These are phyloP conservation scores for Colletotrichum plurivorum DNA, from an alignment of 2,329 filamentous ascomycete species.

Conservation along the genomic window DNA sequence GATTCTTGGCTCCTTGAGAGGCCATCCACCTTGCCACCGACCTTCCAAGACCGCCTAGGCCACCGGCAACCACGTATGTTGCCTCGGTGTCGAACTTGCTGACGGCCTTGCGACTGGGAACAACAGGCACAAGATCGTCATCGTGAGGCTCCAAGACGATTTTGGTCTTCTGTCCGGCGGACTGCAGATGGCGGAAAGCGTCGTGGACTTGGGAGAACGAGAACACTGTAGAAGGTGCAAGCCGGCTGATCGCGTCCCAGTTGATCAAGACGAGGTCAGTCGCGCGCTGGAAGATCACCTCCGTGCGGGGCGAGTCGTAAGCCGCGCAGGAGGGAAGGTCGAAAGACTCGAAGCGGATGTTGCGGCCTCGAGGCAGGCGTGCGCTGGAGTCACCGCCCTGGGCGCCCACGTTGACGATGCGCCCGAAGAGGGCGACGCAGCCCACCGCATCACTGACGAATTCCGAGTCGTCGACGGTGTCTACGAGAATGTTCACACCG, in stretches of 20 bases:
- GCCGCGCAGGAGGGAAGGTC: constrained; percentile 50
- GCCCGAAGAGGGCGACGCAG: constrained; percentile 59
- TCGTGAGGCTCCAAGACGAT: constrained; percentile 22
- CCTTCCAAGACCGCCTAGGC: constrained; percentile 47
- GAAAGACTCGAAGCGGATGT: constrained; percentile 61
- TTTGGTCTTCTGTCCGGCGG: background rate
- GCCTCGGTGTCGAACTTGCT: constrained; percentile 33
- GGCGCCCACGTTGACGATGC: constrained; percentile 60
- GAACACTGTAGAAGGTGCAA: background rate
- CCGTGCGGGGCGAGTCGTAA: constrained; percentile 4
- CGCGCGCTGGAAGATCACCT: constrained; percentile 29
- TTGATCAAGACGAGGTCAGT: constrained; percentile 52
- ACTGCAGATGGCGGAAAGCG: constrained; percentile 44
- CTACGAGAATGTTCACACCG: constrained; percentile 54
- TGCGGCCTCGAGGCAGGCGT: constrained; percentile 62
- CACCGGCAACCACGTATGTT: constrained; percentile 35
- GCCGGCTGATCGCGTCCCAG: constrained; percentile 45
- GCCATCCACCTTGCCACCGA: constrained; percentile 45
- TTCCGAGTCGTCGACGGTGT: constrained; percentile 58
- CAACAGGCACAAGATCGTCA: constrained; percentile 11
- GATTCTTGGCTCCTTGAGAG: constrained; percentile 45
- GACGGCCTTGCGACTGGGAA: constrained; percentile 9
- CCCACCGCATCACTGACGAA: constrained; percentile 56
- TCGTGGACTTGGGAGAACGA: constrained; percentile 22
- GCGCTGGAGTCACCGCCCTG: constrained; percentile 51